Evolutionary conservation across 108 stramenopile genomes (phyloP).

Genomic region (Cyclostephanos tholiformis): DNA sequence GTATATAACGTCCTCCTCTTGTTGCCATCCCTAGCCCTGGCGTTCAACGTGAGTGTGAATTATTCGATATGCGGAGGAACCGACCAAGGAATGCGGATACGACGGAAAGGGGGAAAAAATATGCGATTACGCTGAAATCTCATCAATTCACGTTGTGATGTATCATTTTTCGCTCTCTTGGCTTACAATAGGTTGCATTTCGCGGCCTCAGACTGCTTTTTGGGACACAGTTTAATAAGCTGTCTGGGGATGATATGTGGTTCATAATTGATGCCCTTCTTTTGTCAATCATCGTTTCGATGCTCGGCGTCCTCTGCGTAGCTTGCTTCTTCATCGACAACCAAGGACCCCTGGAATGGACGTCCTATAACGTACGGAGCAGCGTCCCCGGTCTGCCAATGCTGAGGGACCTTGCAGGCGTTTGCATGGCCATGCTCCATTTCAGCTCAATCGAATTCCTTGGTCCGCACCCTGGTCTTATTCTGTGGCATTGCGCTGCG

Average conservation of each 20-base stretch:
- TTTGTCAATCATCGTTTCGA: conserved; percentile 15
- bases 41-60: conserved; percentile 8
- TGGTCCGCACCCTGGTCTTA: conserved; percentile 17
- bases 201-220: conserved; percentile 17
- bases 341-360: conserved; percentile 27
- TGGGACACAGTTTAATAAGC: neutral
- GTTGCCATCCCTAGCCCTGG: conserved; percentile 7
- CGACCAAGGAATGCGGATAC: neutral
- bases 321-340: conserved; percentile 38
- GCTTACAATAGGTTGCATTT: conserved; percentile 9
- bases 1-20: conserved; percentile 28
- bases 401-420: conserved; percentile 34
- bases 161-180: neutral
- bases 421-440: conserved; percentile 38
- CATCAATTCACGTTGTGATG: neutral
- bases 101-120: neutral
- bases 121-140: too few species aligned
- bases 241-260: conserved; percentile 22
- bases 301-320: conserved; percentile 29
- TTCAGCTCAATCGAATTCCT: conserved; percentile 39
- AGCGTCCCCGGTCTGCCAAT: conserved; percentile 14
- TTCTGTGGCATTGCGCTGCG: conserved; percentile 30
- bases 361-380: conserved; percentile 24
- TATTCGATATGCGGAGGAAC: neutral
- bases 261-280: conserved; percentile 16